phyloP scores from a whole-genome alignment of 2,329 filamentous ascomycete genomes.

The Alternaria sp. region DNA sequence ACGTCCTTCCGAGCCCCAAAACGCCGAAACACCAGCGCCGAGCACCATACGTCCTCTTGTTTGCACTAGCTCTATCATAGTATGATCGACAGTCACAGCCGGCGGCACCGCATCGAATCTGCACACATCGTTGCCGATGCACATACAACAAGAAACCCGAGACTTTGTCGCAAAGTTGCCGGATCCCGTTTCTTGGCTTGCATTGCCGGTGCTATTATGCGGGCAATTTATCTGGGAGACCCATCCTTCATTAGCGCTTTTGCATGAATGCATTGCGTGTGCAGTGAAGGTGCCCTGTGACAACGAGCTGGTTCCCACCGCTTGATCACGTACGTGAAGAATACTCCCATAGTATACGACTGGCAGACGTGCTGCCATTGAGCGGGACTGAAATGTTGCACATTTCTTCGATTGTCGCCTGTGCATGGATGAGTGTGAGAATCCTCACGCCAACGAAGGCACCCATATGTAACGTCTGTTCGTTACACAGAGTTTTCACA shows the following conservation, averaged over 20 bases:
- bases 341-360: background rate
- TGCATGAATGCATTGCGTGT: conserved; percentile 20
- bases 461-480: conserved; percentile 25
- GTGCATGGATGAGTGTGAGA: background rate
- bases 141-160: conserved; percentile 11
- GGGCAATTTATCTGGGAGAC: conserved; percentile 17
- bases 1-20: background rate
- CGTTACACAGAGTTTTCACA: conserved; percentile 27
- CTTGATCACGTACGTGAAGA: background rate
- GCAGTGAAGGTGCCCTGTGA: conserved; percentile 8
- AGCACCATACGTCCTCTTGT: background rate
- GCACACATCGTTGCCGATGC: conserved; percentile 6
- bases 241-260: conserved; percentile 27
- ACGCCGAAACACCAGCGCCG: conserved; percentile 1
- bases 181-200: conserved; percentile 6
- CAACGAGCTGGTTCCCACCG: background rate
- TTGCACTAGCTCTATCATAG: conserved; percentile 31
- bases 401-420: background rate
- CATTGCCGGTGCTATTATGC: conserved; percentile 22
- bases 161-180: conserved; percentile 6
- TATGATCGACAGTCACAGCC: background rate
- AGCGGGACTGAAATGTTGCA: background rate
- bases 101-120: background rate
- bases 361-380: background rate
- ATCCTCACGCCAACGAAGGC: conserved; percentile 8